Conservation (phyloP, 2,329 filamentous ascomycete species). For the Penicillium sp. region DNA sequence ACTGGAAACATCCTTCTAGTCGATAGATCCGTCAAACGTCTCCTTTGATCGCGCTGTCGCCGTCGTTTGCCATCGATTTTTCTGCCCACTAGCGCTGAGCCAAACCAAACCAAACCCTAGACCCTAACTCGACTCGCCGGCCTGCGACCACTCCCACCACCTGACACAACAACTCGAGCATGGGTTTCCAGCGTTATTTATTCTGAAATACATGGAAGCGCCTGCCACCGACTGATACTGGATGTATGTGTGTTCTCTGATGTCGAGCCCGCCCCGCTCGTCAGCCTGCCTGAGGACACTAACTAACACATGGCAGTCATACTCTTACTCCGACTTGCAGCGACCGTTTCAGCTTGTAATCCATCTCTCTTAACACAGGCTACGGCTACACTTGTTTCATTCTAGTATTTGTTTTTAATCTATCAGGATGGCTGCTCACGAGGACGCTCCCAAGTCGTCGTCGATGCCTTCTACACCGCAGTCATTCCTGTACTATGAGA, state of each 20-base stretch:
- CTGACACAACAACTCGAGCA: neutral
- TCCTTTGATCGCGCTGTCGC: neutral
- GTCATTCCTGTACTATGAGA: conserved; percentile 13
- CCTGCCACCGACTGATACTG: neutral
- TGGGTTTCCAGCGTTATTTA: neutral
- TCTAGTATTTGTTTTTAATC: neutral
- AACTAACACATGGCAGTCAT: neutral
- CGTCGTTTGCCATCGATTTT: neutral
- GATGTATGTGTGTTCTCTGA: conserved; percentile 6
- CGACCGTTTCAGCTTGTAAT: neutral
- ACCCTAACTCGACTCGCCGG: conserved; percentile 11
- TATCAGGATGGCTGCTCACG: conserved; percentile 11
- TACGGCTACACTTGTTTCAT: no score
- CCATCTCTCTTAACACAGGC: neutral
- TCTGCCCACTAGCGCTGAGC: conserved; percentile 1
- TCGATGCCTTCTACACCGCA: conserved; percentile 15
- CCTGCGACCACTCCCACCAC: neutral
- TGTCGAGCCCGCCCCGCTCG: conserved; percentile 6
- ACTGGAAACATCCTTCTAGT: neutral
- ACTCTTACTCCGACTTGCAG: neutral
- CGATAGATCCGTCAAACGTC: neutral
- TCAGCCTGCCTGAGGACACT: neutral
- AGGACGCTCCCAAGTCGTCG: conserved; percentile 12
- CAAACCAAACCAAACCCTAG: conserved; percentile 12
- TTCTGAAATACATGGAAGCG: conserved; percentile 8